Conservation (phyloP, 2,329 filamentous ascomycete species). For the Talaromyces amestolkiae region DNA sequence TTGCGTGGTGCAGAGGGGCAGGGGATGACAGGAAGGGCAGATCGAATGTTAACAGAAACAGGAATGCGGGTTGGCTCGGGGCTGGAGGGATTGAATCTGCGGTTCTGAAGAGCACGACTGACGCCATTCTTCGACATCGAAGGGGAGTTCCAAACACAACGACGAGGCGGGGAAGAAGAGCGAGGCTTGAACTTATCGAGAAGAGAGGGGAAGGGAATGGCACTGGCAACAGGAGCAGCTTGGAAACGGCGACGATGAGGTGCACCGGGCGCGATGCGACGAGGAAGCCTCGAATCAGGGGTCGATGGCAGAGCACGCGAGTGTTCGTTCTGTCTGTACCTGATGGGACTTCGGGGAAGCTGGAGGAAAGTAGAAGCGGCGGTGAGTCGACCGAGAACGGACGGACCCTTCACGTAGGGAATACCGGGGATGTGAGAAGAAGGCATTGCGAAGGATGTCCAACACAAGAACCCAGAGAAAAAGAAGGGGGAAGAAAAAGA, state of each 20-base stretch:
- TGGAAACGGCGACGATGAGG: conserved; percentile 20
- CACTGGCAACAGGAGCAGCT: conserved; percentile 19
- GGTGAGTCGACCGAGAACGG: conserved; percentile 7
- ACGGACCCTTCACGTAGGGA: conserved; percentile 11
- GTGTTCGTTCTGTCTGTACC: conserved; percentile 16
- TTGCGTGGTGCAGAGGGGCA: conserved; percentile 12
- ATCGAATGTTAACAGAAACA: conserved; percentile 16
- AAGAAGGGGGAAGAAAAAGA: conserved; percentile 7
- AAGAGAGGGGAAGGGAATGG: conserved; percentile 18
- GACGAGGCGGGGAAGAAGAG: conserved; percentile 8
- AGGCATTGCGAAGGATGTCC: conserved; percentile 22
- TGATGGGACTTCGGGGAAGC: conserved; percentile 18
- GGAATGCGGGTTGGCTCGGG: conserved; percentile 22
- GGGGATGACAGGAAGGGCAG: conserved; percentile 6
- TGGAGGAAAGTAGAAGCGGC: conserved; percentile 19
- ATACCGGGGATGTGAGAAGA: conserved; percentile 23
- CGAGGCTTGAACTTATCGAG: conserved; percentile 13
- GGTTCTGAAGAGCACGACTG: conserved; percentile 13
- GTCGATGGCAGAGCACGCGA: conserved; percentile 1
- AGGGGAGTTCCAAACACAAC: conserved; percentile 10
- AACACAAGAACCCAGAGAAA: background rate
- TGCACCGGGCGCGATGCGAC: conserved; percentile 6
- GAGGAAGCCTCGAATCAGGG: background rate
- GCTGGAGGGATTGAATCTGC: background rate
- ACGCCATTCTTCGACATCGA: conserved; percentile 18